phyloP scores from a whole-genome alignment of 768 basidiomycete genomes.

The Xanthoconium stramineum region DNA sequence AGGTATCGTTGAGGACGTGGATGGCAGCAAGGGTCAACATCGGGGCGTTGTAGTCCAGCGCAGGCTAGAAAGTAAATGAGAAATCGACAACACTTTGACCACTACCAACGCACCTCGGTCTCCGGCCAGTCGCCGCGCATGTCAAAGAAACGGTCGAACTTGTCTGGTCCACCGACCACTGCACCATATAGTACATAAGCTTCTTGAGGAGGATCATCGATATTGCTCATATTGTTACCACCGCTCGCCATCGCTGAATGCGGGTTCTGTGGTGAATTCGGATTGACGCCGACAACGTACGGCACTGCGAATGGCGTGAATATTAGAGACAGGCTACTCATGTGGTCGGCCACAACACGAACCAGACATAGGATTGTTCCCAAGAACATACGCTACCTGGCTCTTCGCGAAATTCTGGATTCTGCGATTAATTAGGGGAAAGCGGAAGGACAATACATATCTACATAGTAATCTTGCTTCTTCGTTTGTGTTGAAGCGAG shows the following conservation, averaged over 20 bases:
- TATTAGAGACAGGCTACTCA: neutral
- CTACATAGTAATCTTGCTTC: constrained; percentile 57
- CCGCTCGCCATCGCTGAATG: constrained; percentile 90
- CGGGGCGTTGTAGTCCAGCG: constrained; percentile 89
- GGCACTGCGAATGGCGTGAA: constrained; percentile 5
- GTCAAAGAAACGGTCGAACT: constrained; percentile 74
- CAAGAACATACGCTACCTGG: constrained; percentile 81
- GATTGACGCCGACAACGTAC: constrained; percentile 86
- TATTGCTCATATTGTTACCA: constrained; percentile 62
- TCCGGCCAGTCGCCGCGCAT: constrained; percentile 88
- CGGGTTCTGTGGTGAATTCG: constrained; percentile 87
- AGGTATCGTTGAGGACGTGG: constrained; percentile 61
- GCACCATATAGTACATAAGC: constrained; percentile 84
- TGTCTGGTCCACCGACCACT: constrained; percentile 83
- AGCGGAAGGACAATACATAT: constrained; percentile 7
- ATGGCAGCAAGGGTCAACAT: constrained; percentile 83
- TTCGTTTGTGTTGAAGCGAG: constrained; percentile 63
- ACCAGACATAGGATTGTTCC: constrained; percentile 89
- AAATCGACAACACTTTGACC: neutral
- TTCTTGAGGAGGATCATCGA: constrained; percentile 66
- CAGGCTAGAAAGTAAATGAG: constrained; percentile 43
- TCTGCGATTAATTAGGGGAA: constrained; percentile 6
- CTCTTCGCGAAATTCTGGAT: constrained; percentile 64
- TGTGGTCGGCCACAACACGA: constrained; percentile 14
- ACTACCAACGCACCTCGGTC: constrained; percentile 57